A percentile compares a stretch with the other conserved stretches of the same genome.
phyloP scores from a whole-genome alignment of 2,329 filamentous ascomycete species.

The Phaeosphaeria sp. region DNA sequence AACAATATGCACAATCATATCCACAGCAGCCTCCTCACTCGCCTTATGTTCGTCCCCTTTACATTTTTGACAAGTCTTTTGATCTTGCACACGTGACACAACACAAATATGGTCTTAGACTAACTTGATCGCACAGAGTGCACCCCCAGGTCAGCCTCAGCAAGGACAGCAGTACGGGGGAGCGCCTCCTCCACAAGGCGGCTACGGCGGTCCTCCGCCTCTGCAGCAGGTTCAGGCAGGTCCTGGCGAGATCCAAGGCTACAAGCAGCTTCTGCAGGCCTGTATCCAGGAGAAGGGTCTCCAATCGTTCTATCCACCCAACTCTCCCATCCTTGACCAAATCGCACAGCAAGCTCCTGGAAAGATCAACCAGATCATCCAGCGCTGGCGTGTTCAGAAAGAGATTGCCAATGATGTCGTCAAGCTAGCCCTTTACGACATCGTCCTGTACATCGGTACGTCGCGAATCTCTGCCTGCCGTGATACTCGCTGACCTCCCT shows the following conservation, averaged over 20 bases:
- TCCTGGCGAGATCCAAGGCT: constrained; percentile 60
- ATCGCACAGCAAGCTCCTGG: constrained; percentile 58
- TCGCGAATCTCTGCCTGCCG: background rate
- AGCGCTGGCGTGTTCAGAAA: constrained; percentile 63
- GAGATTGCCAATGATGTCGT: constrained; percentile 70
- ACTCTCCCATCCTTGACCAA: constrained; percentile 58
- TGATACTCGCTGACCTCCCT: constrained; percentile 14
- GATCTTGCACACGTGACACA: background rate
- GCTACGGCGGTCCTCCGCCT: constrained; percentile 41
- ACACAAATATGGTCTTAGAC: background rate
- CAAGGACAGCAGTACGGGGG: constrained; percentile 44
- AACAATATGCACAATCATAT: constrained; percentile 42
- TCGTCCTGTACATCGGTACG: constrained; percentile 65
- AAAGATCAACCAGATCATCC: constrained; percentile 63
- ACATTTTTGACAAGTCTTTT: constrained; percentile 5
- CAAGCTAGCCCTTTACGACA: constrained; percentile 68
- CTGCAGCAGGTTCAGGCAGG: constrained; percentile 51
- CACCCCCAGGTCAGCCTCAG: constrained; percentile 34
- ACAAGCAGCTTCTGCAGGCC: constrained; percentile 62
- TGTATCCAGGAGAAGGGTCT: constrained; percentile 68
- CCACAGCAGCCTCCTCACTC: constrained; percentile 30
- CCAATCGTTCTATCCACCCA: constrained; percentile 65
- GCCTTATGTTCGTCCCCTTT: constrained; percentile 29
- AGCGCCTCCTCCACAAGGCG: constrained; percentile 40
- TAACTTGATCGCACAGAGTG: constrained; percentile 21